Conservation (phyloP, 2,329 filamentous ascomycete species). For the Aspergillus texensis region DNA sequence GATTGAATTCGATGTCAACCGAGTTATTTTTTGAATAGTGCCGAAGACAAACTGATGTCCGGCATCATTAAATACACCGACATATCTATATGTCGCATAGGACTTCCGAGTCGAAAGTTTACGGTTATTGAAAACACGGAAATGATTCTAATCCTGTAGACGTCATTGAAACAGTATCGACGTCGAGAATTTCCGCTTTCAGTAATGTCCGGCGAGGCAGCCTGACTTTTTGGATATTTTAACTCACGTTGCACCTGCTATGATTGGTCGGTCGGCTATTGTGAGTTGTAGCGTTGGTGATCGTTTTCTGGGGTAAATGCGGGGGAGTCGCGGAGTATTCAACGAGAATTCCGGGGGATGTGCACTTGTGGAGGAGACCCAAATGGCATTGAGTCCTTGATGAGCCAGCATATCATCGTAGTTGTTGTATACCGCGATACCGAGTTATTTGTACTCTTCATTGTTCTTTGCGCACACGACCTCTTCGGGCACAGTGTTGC, state of each 20-base stretch:
- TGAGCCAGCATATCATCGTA: slow-evolving; percentile 56
- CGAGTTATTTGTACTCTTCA: slow-evolving; percentile 45
- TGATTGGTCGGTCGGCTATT: not conserved
- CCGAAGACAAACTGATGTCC: not conserved
- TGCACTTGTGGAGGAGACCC: slow-evolving; percentile 33
- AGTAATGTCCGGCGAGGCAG: not conserved
- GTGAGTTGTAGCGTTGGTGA: not conserved
- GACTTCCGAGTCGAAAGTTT: not conserved
- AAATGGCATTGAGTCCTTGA: slow-evolving; percentile 52
- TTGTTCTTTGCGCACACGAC: slow-evolving; percentile 48
- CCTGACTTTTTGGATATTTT: not conserved
- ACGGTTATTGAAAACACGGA: slow-evolving; percentile 3
- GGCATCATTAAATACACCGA: not conserved
- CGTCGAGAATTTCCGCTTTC: not conserved
- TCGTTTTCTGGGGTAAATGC: not conserved
- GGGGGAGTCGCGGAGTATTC: not conserved
- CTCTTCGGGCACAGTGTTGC: slow-evolving; percentile 33
- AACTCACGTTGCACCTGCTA: not conserved
- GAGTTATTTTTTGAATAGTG: not conserved
- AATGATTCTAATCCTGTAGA: not conserved
- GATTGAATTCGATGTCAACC: not conserved
- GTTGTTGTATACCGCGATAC: slow-evolving; percentile 50
- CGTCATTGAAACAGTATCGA: not conserved
- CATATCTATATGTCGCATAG: not conserved
- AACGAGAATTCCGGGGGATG: not conserved